Conservation (phyloP, 495 filamentous ascomycete genomes). For the Penicillium antarcticum region DNA sequence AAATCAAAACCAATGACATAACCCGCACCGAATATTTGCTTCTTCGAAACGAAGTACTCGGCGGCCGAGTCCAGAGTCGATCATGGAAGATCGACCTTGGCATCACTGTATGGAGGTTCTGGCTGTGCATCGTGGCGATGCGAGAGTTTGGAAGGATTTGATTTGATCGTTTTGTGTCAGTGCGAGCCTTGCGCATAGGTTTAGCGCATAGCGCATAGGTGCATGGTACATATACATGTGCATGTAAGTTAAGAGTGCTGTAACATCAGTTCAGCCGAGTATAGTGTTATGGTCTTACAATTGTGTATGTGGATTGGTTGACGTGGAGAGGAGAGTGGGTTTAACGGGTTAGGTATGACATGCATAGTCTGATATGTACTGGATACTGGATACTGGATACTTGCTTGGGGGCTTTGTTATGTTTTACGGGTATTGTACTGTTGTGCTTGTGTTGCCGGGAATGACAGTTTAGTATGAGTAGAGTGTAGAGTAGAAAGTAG, state of each 20-base stretch:
- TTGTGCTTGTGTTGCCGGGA: constrained; percentile 8
- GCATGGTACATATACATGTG: not conserved
- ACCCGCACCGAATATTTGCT: too few relatives aligned
- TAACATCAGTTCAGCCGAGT: too few relatives aligned
- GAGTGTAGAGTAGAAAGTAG: not conserved
- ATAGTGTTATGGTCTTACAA: not conserved
- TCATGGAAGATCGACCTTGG: constrained; percentile 2
- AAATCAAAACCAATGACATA: too few relatives aligned
- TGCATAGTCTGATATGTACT: constrained; percentile 14
- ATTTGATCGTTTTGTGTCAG: not conserved
- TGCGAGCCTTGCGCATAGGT: not conserved
- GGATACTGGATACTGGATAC: not conserved
- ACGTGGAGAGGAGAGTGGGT: not conserved
- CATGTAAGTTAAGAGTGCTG: too few relatives aligned
- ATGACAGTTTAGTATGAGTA: not conserved
- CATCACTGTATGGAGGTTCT: not conserved
- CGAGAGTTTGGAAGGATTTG: not conserved
- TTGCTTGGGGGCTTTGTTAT: constrained; percentile 6
- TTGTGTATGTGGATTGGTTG: not conserved
- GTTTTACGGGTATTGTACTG: not conserved
- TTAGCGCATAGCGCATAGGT: too few relatives aligned
- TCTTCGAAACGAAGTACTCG: too few relatives aligned
- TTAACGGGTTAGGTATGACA: constrained; percentile 20
- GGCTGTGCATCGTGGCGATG: constrained; percentile 9
- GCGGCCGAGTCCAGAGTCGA: not conserved